Evolutionary conservation across 2,329 filamentous ascomycete species (phyloP).

Genomic region (Fusarium pininemorale): DNA sequence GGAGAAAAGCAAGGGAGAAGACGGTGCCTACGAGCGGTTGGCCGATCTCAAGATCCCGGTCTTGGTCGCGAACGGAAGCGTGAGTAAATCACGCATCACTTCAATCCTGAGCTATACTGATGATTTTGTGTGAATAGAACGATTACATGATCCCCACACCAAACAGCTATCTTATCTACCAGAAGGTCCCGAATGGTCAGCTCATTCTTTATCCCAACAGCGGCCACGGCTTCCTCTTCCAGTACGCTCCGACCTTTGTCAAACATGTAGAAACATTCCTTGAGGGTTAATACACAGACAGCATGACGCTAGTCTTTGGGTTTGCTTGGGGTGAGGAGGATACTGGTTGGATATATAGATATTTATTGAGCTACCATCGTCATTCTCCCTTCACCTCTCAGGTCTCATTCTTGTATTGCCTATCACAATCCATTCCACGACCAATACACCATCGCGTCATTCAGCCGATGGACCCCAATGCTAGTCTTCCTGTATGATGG

Average conservation of each 20-base stretch:
- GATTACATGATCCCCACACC: constrained; percentile 17
- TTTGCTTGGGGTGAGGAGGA: accelerated
- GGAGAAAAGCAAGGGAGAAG: not conserved
- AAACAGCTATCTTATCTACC: not conserved
- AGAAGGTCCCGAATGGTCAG: not conserved
- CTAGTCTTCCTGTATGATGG: not conserved
- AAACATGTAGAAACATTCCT: not conserved
- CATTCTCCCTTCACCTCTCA: not conserved
- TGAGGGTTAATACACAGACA: accelerated
- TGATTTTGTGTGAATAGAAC: not conserved
- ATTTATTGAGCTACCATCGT: not conserved
- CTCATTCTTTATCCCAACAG: constrained; percentile 13
- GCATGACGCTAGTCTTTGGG: accelerated
- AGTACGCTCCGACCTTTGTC: not conserved
- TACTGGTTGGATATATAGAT: accelerated
- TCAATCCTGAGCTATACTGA: accelerated
- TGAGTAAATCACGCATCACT: not conserved
- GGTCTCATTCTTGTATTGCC: not conserved
- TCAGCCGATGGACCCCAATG: accelerated
- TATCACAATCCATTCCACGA: accelerated
- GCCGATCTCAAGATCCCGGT: not conserved
- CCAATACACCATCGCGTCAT: accelerated
- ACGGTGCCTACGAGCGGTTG: not conserved
- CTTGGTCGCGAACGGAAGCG: not conserved
- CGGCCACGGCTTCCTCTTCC: constrained; percentile 11